Base-by-base conservation (phyloP, 78 protist species). In the Bodo saltans region DNA sequence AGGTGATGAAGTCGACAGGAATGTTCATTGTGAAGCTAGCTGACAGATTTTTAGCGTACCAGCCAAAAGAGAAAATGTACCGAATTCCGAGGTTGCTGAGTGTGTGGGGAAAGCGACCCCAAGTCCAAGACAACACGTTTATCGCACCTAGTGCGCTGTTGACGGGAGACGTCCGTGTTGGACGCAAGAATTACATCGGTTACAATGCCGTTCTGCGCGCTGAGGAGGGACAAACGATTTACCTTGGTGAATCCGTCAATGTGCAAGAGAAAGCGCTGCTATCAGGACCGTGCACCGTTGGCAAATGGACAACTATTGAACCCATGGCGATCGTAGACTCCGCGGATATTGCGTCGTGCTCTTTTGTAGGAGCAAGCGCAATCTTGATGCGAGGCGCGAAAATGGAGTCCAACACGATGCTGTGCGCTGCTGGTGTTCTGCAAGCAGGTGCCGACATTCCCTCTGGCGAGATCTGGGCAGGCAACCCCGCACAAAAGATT, bases 101-200 rank as follows among this genome's bases (percentile, higher is more conserved):
- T 17, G 17, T 76, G 37, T 23, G 17, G 29, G 53, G 53, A 8
- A 76, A 42, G 29, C 37, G 60, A 23, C 87, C 87, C 26, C 28
- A 26, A 17, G 71, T 85, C 25, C 32, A 53, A 28, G 27, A 78
- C 67, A 29, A 40, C 76, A 37, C 40, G 2, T 87, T 87, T 30
- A 39, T 87, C 41, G 90, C 90, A 21, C 90, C 90, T 26, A 76
- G 37, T 32, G 74, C 85, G 8, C 0, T 53, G 0, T 75, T 87
- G 40, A 74, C 85, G 35, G 90, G 90, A 8, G 70, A 17, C 32
- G 90, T 78, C 23, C n/a, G 28, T 17, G 0, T 87, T 28, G 38
- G 72, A 1, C 29, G 27, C 30, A 25, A 0, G 32, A 37, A 67
- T 17, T 83, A 83, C 32, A 69, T 87, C 39, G 85, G 79, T 68